phyloP scores from a whole-genome alignment of 805 yeast species.

The Isabelozyma pseudorhagii region DNA sequence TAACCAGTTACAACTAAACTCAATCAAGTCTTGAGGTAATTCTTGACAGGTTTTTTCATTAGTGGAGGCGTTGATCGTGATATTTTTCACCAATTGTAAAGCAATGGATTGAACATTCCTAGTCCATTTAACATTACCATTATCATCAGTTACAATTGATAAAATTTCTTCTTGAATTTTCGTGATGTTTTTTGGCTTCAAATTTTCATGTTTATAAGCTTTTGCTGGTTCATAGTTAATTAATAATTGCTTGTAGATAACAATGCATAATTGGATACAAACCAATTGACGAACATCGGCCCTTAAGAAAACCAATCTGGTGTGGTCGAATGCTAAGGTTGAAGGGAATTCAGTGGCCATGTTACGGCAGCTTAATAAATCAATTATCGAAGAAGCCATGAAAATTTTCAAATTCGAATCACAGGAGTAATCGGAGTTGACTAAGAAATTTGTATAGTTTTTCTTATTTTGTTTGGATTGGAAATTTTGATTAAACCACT shows the following conservation, averaged over 20 bases:
- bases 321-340: slow-evolving; percentile 79
- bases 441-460: slow-evolving; percentile 6
- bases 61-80: slow-evolving; percentile 13
- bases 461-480: slow-evolving; percentile 22
- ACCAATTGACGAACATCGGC: slow-evolving; percentile 86
- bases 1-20: slow-evolving; percentile 75
- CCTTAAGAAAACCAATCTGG: slow-evolving; percentile 70
- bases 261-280: slow-evolving; percentile 70
- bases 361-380: slow-evolving; percentile 70
- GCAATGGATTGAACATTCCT: slow-evolving; percentile 72
- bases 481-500: slow-evolving; percentile 51
- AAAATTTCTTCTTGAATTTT: slow-evolving; percentile 66
- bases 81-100: slow-evolving; percentile 56
- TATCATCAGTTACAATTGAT: slow-evolving; percentile 79
- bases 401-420: slow-evolving; percentile 31
- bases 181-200: slow-evolving; percentile 27
- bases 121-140: slow-evolving; percentile 89
- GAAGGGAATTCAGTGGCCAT: slow-evolving; percentile 83
- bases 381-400: slow-evolving; percentile 53
- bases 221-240: slow-evolving; percentile 29
- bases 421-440: neutral
- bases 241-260: slow-evolving; percentile 68
- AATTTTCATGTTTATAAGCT: neutral
- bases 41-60: slow-evolving; percentile 10
- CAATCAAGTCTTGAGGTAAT: slow-evolving; percentile 41